These are phyloP conservation scores for Hypoxylon rubiginosum DNA, from an alignment of 2,329 filamentous ascomycete genomes.

Conservation along the genomic window DNA sequence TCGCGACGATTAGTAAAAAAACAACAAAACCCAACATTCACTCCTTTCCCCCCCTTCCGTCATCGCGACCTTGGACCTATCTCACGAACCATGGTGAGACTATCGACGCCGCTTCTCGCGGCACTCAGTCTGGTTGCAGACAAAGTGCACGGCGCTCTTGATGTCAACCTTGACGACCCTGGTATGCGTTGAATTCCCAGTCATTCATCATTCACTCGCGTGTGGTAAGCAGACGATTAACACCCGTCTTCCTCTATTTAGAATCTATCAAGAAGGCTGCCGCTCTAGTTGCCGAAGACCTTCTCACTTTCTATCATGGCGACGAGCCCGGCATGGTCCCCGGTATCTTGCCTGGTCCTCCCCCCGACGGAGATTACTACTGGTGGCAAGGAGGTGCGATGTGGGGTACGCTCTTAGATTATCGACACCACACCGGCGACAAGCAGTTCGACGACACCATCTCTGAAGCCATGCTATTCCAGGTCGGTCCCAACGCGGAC, in stretches of 20 bases:
- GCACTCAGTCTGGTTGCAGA: slow-evolving; percentile 45
- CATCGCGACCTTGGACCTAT: slow-evolving; percentile 18
- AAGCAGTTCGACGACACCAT: slow-evolving; percentile 71
- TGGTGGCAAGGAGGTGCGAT: slow-evolving; percentile 81
- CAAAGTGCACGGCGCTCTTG: slow-evolving; percentile 46
- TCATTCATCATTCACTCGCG: background rate
- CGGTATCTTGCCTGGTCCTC: slow-evolving; percentile 70
- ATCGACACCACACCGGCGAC: slow-evolving; percentile 77
- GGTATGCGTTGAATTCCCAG: slow-evolving; percentile 40
- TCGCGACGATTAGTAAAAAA: background rate
- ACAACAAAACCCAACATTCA: no score
- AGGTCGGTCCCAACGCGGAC: slow-evolving; percentile 67
- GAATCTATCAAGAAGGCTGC: slow-evolving; percentile 63
- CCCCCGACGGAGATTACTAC: slow-evolving; percentile 71
- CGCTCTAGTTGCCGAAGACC: slow-evolving; percentile 63
- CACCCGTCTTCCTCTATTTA: slow-evolving; percentile 42
- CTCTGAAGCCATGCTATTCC: slow-evolving; percentile 68
- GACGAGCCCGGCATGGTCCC: slow-evolving; percentile 66
- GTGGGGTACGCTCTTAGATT: slow-evolving; percentile 77
- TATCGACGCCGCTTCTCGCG: slow-evolving; percentile 47
- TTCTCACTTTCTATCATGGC: slow-evolving; percentile 65
- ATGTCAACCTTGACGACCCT: slow-evolving; percentile 49
- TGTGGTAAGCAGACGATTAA: slow-evolving; percentile 23
- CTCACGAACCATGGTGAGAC: slow-evolving; percentile 44
- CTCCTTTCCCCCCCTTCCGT: slow-evolving; percentile 28